Base-by-base conservation (phyloP, 164 flowering plant species). In the Nymphaea thermarum region DNA sequence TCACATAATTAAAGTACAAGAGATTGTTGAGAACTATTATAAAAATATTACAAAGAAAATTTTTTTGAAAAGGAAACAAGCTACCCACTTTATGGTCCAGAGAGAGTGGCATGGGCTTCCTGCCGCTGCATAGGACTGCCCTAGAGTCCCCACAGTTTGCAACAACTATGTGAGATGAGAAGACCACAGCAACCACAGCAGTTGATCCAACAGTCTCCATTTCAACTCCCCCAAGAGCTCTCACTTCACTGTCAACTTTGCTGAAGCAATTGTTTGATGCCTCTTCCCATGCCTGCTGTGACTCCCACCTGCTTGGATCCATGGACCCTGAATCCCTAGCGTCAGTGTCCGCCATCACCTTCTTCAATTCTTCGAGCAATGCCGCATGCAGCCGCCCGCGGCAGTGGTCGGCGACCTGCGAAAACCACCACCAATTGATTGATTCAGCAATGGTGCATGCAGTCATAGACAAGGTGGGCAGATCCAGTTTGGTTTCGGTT, bases 81-180 rank as follows among this genome's bases (percentile, higher is more conserved):
- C 25, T 61, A 0, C 76, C 64, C 14, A 85, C 89, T 84, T 84
- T 88, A 43, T 88, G 90, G 70, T 88, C 89, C 18, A 70, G 64
- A 10, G 90, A 86, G 62, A 87, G 83, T 15, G 93, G 82, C 12
- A 87, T 62, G 1, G 88, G 73, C 43, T 79, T 80, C 70, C 85
- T 90, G 62, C 75, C 76, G 2, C 98, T 85, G 71, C 87, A 82
- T 11, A 92, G 84, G 0, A 92, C 89, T 16, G 91, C 93, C 0
- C 98, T 80, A 0, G 98, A 92, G 55, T 92, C 98, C 16, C 96
- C 98, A 69, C 98, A 92, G 71, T 92, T 92, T 3, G 96, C 86
- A 18, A 90, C 89, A 42, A 92, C 61, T 67, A 92, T 83, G 68
- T 85, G 85, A 2, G 85, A 84, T 0, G 86, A 85, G 0, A 90